Evolutionary conservation across 306 rosid species (phyloP).

Genomic region (Vicia villosa): DNA sequence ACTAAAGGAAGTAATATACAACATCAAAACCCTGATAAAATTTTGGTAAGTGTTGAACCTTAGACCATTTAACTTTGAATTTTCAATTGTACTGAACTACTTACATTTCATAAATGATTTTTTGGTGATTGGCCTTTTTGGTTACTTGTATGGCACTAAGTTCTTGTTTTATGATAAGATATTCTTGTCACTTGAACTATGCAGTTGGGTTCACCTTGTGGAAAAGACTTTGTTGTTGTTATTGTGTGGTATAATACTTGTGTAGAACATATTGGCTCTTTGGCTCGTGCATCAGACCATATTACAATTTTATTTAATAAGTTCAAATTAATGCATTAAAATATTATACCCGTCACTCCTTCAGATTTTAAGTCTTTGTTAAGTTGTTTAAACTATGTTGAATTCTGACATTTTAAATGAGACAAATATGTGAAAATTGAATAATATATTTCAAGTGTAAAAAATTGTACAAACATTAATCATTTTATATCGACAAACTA

Average conservation of each 20-base stretch:
- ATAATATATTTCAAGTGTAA: too few relatives aligned
- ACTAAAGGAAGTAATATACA: conserved; percentile 40
- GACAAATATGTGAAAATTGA: neutral
- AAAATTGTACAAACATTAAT: too few relatives aligned
- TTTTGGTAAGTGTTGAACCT: conserved; percentile 58
- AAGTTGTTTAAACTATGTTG: conserved; percentile 22
- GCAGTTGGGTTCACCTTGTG: neutral
- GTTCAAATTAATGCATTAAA: neutral
- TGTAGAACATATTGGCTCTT: conserved; percentile 18
- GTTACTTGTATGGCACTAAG: conserved; percentile 5
- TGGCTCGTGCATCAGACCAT: neutral
- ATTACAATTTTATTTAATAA: neutral
- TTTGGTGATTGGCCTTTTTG: conserved; percentile 28
- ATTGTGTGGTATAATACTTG: neutral
- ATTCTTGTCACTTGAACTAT: neutral
- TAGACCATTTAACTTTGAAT: conserved; percentile 15
- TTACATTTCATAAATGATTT: conserved; percentile 18
- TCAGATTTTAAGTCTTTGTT: conserved; percentile 44
- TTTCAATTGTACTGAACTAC: conserved; percentile 7
- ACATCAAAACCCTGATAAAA: conserved; percentile 46
- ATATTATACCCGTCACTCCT: neutral
- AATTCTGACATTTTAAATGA: conserved; percentile 21
- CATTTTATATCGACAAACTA: too few relatives aligned
- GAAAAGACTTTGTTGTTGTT: neutral
- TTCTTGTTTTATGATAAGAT: conserved; percentile 2